Evolutionary conservation across 306 rosid species (phyloP).

Genomic region (Quercus rubra): DNA sequence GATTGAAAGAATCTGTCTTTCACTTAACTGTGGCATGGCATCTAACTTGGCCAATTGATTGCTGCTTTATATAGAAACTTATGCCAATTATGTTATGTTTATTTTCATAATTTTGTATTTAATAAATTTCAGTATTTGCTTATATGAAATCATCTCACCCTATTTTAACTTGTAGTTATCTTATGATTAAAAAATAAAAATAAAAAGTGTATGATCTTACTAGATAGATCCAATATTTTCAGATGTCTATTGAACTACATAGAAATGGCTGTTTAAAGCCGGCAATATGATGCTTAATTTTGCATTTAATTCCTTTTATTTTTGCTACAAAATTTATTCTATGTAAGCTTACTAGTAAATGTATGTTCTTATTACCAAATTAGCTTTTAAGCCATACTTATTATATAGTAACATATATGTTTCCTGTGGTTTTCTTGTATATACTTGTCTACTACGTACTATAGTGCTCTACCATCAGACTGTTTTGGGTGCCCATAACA

Average conservation of each 20-base stretch:
- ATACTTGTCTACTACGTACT: slow-evolving; percentile 62
- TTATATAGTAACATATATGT: slow-evolving; percentile 62
- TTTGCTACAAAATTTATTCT: slow-evolving; percentile 20
- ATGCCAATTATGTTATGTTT: neutral
- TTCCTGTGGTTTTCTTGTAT: slow-evolving; percentile 59
- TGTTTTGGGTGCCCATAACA: slow-evolving; percentile 66
- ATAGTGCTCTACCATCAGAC: slow-evolving; percentile 92
- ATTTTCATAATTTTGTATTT: neutral
- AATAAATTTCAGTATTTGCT: neutral
- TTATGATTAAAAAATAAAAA: neutral
- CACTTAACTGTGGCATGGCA: neutral
- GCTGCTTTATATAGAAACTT: neutral
- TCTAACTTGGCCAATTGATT: neutral
- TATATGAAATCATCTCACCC: neutral
- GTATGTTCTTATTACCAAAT: slow-evolving; percentile 37
- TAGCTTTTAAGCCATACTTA: slow-evolving; percentile 55
- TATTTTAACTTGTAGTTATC: neutral
- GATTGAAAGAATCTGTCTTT: neutral
- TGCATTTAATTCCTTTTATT: slow-evolving; percentile 13
- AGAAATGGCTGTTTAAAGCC: slow-evolving; percentile 1
- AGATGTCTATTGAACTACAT: neutral
- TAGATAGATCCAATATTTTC: neutral
- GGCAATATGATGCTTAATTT: neutral
- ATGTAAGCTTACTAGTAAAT: slow-evolving; percentile 28
- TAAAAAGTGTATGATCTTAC: neutral